Percentiles rank a stretch among this genome's conserved stretches.
phyloP scores from a whole-genome alignment of 1,284 basidiomycete genomes.

The Puccinia brachypodii region DNA sequence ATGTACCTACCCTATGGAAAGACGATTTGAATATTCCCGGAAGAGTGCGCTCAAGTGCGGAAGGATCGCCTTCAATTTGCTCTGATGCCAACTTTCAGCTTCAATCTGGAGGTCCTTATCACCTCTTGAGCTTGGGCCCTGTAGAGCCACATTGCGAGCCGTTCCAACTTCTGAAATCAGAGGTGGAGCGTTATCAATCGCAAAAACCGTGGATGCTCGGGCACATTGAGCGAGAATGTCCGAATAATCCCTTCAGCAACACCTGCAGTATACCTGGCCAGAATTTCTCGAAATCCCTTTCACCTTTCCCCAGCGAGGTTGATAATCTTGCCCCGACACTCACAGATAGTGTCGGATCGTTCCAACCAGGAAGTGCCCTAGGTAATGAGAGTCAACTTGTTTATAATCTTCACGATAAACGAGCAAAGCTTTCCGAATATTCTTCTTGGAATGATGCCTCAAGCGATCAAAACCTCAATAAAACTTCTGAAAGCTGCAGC shows the following conservation, averaged over 20 bases:
- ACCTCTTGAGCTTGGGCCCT: constrained; percentile 9
- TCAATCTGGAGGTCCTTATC: constrained; percentile 1
- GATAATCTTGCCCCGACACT: neutral
- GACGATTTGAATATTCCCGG: constrained; percentile 7
- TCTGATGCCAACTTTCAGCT: neutral
- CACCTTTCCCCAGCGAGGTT: neutral
- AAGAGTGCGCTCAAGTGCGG: neutral
- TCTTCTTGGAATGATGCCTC: neutral
- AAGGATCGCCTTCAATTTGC: neutral
- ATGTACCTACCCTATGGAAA: constrained; percentile 15
- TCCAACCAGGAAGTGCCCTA: neutral
- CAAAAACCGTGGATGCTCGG: constrained; percentile 19
- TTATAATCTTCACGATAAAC: neutral
- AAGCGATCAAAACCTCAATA: neutral
- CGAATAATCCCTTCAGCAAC: neutral
- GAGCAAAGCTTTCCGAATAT: neutral
- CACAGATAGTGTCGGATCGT: neutral
- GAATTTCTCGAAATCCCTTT: neutral
- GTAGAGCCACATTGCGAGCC: constrained; percentile 22
- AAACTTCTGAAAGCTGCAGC: neutral
- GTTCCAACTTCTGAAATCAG: neutral
- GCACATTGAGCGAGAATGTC: neutral
- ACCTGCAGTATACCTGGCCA: neutral
- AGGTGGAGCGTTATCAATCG: constrained; percentile 4
- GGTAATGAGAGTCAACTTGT: neutral